Evolutionary conservation across 179 eudicot genomes (phyloP).

Genomic region (Silene coronaria): DNA sequence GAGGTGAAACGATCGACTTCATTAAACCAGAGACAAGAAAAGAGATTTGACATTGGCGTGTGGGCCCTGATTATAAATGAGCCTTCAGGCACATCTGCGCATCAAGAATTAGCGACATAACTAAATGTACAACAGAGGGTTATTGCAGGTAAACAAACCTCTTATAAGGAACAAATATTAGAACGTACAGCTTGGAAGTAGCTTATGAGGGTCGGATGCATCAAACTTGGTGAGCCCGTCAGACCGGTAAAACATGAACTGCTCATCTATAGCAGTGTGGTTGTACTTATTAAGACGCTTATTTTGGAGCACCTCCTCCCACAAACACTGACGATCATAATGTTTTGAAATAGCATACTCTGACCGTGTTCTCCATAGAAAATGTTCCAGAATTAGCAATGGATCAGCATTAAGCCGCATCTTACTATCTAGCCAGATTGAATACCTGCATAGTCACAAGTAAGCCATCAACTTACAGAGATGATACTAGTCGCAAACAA

Average conservation of each 20-base stretch:
- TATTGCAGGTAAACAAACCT: neutral
- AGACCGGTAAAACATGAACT: conserved; percentile 72
- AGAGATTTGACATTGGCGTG: conserved; percentile 89
- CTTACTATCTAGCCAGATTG: conserved; percentile 98
- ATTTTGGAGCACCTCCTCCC: conserved; percentile 98
- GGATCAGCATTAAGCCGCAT: conserved; percentile 83
- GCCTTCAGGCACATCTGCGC: conserved; percentile 97
- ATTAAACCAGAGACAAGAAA: conserved; percentile 97
- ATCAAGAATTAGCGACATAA: conserved; percentile 1
- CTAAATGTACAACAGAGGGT: neutral
- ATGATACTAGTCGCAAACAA: neutral
- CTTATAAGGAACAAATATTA: conserved; percentile 4
- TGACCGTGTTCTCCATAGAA: conserved; percentile 72
- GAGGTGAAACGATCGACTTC: conserved; percentile 96
- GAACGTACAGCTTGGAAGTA: conserved; percentile 86
- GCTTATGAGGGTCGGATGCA: conserved; percentile 57
- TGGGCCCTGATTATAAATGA: conserved; percentile 92
- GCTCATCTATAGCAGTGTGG: conserved; percentile 94
- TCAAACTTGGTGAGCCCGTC: conserved; percentile 90
- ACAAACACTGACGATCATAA: conserved; percentile 92
- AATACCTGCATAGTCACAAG: conserved; percentile 53
- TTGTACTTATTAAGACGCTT: conserved; percentile 92
- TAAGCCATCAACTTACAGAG: conserved; percentile 4
- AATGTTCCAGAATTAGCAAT: conserved; percentile 71
- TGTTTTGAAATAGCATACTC: conserved; percentile 95